Conservation (phyloP, 108 stramenopile species). For the Cyclotella sp. region DNA sequence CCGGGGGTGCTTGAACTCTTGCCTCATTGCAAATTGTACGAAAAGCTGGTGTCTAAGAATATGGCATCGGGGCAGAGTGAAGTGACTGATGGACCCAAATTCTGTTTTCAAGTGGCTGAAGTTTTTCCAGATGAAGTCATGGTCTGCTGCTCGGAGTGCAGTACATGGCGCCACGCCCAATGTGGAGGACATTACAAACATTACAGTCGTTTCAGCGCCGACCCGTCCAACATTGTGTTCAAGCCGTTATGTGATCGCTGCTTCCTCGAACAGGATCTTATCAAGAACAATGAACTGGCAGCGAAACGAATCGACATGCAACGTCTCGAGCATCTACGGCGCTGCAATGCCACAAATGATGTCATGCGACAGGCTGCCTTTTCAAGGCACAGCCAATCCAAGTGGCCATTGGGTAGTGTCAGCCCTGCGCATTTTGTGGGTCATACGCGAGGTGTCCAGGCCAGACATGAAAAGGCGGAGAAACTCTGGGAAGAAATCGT, state of each 20-base stretch:
- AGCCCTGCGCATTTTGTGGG: conserved; percentile 71
- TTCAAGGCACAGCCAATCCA: conserved; percentile 82
- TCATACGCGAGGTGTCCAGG: conserved; percentile 78
- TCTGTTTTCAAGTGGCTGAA: conserved; percentile 86
- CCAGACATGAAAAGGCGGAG: conserved; percentile 85
- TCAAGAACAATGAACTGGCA: conserved; percentile 49
- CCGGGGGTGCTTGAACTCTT: conserved; percentile 85
- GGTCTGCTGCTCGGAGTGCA: conserved; percentile 86
- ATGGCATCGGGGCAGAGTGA: conserved; percentile 20
- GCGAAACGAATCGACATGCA: conserved; percentile 68
- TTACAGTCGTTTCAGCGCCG: conserved; percentile 61
- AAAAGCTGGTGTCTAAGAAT: conserved; percentile 47
- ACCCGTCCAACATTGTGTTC: conserved; percentile 54
- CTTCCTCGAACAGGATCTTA: conserved; percentile 62
- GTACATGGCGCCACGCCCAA: conserved; percentile 85
- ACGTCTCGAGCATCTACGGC: conserved; percentile 77
- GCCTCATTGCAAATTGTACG: conserved; percentile 82
- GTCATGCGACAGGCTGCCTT: conserved; percentile 82
- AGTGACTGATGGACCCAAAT: conserved; percentile 51
- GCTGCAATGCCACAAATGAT: conserved; percentile 68
- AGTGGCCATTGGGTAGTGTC: conserved; percentile 84
- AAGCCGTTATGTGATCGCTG: conserved; percentile 78
- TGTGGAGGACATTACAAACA: conserved; percentile 88
- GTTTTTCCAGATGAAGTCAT: conserved; percentile 72
- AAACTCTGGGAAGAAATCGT: conserved; percentile 87